phyloP scores from a whole-genome alignment of 768 basidiomycete species.

The Hericium rajendrae region DNA sequence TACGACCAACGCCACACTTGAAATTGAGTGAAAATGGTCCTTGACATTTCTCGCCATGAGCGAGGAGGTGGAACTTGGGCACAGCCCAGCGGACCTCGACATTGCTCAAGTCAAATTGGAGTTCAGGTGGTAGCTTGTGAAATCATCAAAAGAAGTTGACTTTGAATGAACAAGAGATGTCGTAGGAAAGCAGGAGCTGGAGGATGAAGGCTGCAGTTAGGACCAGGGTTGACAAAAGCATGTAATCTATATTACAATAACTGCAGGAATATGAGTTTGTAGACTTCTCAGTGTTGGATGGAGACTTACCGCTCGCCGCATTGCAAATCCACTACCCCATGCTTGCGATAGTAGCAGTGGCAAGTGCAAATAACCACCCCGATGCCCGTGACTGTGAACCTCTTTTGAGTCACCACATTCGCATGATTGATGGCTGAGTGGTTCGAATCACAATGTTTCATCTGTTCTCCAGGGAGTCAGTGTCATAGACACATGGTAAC shows the following conservation, averaged over 20 bases:
- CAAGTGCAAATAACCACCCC: constrained; percentile 6
- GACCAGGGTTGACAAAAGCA: too few species aligned
- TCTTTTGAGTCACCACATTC: background rate
- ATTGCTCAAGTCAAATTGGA: background rate
- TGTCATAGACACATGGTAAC: background rate
- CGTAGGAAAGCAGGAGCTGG: background rate
- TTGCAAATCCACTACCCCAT: background rate
- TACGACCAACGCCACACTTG: constrained; percentile 5
- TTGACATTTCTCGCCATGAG: constrained; percentile 12
- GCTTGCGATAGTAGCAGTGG: background rate
- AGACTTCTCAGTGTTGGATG: too few species aligned
- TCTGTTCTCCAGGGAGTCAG: background rate
- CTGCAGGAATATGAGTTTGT: too few species aligned
- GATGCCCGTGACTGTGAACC: constrained; percentile 1
- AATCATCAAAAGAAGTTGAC: background rate
- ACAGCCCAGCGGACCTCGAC: background rate
- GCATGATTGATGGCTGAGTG: constrained; percentile 5
- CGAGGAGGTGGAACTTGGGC: constrained; percentile 12
- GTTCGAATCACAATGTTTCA: constrained; percentile 2
- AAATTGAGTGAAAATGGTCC: constrained; percentile 9
- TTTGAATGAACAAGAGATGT: background rate
- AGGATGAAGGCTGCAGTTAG: too few species aligned
- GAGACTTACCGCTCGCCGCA: background rate
- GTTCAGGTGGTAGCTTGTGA: background rate
- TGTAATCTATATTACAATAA: too few species aligned